Percentiles rank a stretch among this genome's conserved stretches.
phyloP scores from a whole-genome alignment of 495 filamentous ascomycete species.

The Tetracladium setigerum region DNA sequence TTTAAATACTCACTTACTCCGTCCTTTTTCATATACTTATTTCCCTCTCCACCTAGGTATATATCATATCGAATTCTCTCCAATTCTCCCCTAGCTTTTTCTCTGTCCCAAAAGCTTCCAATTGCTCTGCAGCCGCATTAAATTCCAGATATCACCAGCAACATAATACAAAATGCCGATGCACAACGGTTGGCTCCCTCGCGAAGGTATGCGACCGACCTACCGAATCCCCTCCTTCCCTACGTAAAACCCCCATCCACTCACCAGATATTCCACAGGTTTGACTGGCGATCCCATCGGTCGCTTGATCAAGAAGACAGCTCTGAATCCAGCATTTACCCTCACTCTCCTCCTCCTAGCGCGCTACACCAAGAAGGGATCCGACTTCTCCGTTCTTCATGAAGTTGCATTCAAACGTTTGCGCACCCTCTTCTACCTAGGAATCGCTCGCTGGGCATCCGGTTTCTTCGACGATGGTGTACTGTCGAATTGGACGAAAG shows the following conservation, averaged over 20 bases:
- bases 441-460: constrained; percentile 38
- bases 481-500: constrained; percentile 52
- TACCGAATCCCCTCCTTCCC: background rate
- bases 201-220: constrained; percentile 25
- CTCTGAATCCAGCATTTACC: constrained; percentile 52
- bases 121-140: background rate
- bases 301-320: constrained; percentile 43
- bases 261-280: constrained; percentile 29
- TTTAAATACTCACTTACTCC: no score
- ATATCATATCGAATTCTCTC: no score
- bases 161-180: constrained; percentile 32
- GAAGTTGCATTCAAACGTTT: constrained; percentile 38
- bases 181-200: constrained; percentile 39
- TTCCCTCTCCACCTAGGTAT: background rate
- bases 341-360: constrained; percentile 51
- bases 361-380: constrained; percentile 51
- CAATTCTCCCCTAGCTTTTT: no score
- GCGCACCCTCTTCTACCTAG: constrained; percentile 39
- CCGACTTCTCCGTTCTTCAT: constrained; percentile 39
- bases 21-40: background rate
- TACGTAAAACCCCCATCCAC: background rate
- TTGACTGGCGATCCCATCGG: constrained; percentile 54
- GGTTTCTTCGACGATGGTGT: constrained; percentile 42
- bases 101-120: no score
- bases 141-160: background rate